These are phyloP conservation scores for Hypoxylon lienhwacheense DNA, from an alignment of 495 filamentous ascomycete species.

Conservation along the genomic window DNA sequence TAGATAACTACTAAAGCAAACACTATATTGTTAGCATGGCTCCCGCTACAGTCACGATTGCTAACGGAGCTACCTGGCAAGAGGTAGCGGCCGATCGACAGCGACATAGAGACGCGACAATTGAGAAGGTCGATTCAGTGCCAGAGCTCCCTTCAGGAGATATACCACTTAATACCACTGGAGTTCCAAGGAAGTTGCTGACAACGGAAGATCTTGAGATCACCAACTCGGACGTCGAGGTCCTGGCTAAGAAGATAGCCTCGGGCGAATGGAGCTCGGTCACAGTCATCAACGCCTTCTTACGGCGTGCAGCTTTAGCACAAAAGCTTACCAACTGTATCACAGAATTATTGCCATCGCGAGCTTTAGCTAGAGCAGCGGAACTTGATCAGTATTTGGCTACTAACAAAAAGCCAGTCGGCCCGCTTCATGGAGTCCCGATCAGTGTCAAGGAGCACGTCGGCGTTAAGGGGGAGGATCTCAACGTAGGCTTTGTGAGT, in stretches of 20 bases:
- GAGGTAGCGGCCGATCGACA: constrained; percentile 50
- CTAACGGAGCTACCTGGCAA: constrained; percentile 48
- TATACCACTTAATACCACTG: constrained; percentile 49
- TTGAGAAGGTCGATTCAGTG: constrained; percentile 40
- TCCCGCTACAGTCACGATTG: constrained; percentile 41
- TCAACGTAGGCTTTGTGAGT: constrained; percentile 51
- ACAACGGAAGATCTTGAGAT: constrained; percentile 55
- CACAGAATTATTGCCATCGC: constrained; percentile 65
- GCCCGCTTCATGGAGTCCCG: constrained; percentile 69
- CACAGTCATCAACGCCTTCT: constrained; percentile 53
- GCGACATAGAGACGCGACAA: constrained; percentile 48
- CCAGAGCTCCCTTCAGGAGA: constrained; percentile 38
- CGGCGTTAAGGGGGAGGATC: constrained; percentile 56
- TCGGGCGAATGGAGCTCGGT: constrained; percentile 43
- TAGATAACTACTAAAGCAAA: neutral
- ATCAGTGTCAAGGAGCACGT: constrained; percentile 71
- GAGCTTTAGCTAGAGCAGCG: constrained; percentile 59
- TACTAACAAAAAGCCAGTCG: constrained; percentile 54
- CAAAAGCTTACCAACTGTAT: constrained; percentile 56
- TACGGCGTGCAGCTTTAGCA: constrained; percentile 47
- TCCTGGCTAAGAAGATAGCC: constrained; percentile 44
- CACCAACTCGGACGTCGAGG: constrained; percentile 53
- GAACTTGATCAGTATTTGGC: constrained; percentile 58
- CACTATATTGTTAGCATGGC: constrained; percentile 16
- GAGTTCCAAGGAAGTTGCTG: constrained; percentile 48